Conservation (phyloP, 371 early-diverging fungal species). For the Mucor lusitanicus region DNA sequence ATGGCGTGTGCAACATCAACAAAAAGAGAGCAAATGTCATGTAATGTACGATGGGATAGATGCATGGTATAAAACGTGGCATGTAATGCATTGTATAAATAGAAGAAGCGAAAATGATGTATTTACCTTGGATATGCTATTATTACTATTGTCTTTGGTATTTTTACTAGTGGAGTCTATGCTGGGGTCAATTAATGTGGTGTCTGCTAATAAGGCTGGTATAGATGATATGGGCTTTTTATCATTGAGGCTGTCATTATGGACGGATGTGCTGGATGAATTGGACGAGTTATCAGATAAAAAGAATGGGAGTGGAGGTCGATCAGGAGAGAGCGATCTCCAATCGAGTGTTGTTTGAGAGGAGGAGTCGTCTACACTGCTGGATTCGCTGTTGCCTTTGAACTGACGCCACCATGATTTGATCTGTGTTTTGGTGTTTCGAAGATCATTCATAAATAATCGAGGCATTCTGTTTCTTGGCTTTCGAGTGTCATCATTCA, state of each 20-base stretch:
- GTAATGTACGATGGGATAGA: not conserved
- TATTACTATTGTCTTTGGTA: not conserved
- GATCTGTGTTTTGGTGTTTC: conserved; percentile 12
- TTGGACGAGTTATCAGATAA: conserved; percentile 9
- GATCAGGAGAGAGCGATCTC: conserved; percentile 31
- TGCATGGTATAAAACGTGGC: conserved; percentile 17
- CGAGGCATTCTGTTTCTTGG: conserved; percentile 12
- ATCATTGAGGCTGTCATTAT: not conserved
- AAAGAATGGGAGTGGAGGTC: conserved; percentile 25
- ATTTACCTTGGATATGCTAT: conserved; percentile 5
- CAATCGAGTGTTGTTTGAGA: conserved; percentile 22
- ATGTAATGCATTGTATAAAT: not conserved
- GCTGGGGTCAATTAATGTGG: not conserved
- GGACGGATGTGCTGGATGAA: conserved; percentile 5
- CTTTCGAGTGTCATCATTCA: not conserved
- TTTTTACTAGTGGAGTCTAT: not conserved
- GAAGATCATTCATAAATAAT: conserved; percentile 5
- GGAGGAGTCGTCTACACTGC: not conserved
- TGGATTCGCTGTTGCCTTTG: not conserved
- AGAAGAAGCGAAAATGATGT: not conserved
- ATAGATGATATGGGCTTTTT: not conserved
- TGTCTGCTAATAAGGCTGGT: not conserved
- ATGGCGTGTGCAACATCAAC: conserved; percentile 4
- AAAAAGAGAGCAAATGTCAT: not conserved
- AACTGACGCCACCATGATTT: conserved; percentile 28